These are phyloP conservation scores for Tuber indicum DNA, from an alignment of 495 filamentous ascomycete genomes.

Conservation along the genomic window DNA sequence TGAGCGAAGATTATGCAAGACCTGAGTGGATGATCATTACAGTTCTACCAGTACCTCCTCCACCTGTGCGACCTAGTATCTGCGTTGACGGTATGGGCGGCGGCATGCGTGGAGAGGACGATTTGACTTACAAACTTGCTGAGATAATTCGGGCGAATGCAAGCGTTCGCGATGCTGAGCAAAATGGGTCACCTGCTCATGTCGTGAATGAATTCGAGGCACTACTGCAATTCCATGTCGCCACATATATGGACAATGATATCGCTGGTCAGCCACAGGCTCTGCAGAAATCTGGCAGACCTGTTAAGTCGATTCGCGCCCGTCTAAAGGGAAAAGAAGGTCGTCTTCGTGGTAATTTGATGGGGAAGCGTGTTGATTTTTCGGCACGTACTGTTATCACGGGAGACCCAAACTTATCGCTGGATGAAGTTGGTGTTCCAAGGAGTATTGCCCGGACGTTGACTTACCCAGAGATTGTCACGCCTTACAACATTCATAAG, in stretches of 20 bases:
- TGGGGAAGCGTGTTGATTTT: slow-evolving; percentile 99
- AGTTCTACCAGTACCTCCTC: slow-evolving; percentile 88
- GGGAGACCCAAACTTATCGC: slow-evolving; percentile 88
- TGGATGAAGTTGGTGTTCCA: slow-evolving; percentile 95
- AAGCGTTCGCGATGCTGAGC: slow-evolving; percentile 79
- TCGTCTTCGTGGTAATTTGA: slow-evolving; percentile 92
- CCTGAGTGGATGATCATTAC: slow-evolving; percentile 99
- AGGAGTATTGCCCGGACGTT: slow-evolving; percentile 78
- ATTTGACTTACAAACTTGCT: slow-evolving; percentile 96
- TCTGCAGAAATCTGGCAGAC: slow-evolving; percentile 89
- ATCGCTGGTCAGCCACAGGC: slow-evolving; percentile 94
- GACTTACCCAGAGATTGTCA: slow-evolving; percentile 96
- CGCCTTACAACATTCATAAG: slow-evolving; percentile 93
- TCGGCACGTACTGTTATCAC: slow-evolving; percentile 99
- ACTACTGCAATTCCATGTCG: slow-evolving; percentile 94
- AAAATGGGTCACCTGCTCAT: slow-evolving; percentile 83
- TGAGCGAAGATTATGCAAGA: slow-evolving; percentile 87
- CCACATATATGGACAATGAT: slow-evolving; percentile 99
- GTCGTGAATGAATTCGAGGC: slow-evolving; percentile 82
- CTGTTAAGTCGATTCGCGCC: slow-evolving; percentile 91
- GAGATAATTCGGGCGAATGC: slow-evolving; percentile 97
- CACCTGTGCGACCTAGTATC: slow-evolving; percentile 91
- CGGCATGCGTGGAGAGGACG: slow-evolving; percentile 89
- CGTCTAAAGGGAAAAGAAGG: slow-evolving; percentile 98
- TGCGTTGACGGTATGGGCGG: slow-evolving; percentile 78